Conservation (phyloP, 306 rosid species). For the Corylus americana region DNA sequence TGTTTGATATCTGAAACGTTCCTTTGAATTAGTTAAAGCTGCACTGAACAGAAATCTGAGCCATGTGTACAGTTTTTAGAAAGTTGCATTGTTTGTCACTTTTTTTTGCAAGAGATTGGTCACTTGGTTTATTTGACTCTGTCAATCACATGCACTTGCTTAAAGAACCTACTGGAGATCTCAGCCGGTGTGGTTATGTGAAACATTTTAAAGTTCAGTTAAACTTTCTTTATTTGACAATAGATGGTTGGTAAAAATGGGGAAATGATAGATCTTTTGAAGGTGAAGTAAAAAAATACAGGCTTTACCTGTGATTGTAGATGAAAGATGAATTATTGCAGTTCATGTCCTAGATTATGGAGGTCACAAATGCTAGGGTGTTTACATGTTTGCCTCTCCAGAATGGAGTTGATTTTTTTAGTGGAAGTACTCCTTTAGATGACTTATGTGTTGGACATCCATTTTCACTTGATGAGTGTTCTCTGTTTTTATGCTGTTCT, state of each 20-base stretch:
- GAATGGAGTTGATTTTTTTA: neutral
- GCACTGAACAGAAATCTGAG: neutral
- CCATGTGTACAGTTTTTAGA: neutral
- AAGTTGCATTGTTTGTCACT: neutral
- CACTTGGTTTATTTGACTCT: neutral
- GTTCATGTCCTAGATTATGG: neutral
- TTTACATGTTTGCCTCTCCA: slow-evolving; percentile 2
- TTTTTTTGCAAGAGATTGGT: neutral
- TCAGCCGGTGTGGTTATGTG: neutral
- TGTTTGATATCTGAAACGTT: neutral
- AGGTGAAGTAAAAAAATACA: neutral
- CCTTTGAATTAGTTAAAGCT: neutral
- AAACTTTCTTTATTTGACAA: neutral
- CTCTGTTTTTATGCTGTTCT: neutral
- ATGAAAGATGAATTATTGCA: neutral
- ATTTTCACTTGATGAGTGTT: neutral
- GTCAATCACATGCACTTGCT: neutral
- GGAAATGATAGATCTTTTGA: neutral
- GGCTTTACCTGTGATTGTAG: neutral
- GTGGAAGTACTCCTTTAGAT: neutral
- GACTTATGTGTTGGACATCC: neutral
- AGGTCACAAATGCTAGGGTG: neutral
- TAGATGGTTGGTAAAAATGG: neutral
- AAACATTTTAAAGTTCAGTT: neutral
- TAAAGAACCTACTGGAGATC: neutral